These are phyloP conservation scores for Plectosphaerella sp. DNA, from an alignment of 2,329 filamentous ascomycete genomes.

Conservation along the genomic window DNA sequence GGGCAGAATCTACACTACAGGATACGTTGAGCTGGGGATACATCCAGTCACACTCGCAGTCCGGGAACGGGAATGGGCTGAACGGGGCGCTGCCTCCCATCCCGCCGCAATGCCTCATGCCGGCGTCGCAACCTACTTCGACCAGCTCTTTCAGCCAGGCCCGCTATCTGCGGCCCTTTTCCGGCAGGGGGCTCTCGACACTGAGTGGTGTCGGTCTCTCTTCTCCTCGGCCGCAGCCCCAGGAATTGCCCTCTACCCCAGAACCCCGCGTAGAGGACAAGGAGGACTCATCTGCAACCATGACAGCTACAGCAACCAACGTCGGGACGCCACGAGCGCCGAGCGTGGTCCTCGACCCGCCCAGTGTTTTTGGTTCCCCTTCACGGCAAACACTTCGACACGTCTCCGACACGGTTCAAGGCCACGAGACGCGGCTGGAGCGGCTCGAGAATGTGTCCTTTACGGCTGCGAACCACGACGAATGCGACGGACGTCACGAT, in stretches of 20 bases:
- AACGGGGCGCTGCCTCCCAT: conserved; percentile 35
- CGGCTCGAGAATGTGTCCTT: conserved; percentile 68
- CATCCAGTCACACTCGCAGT: conserved; percentile 35
- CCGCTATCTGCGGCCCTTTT: conserved; percentile 50
- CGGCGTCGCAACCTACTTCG: conserved; percentile 46
- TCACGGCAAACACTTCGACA: conserved; percentile 36
- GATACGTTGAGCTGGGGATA: conserved; percentile 52
- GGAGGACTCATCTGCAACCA: too few relatives aligned
- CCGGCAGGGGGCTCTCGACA: conserved; percentile 51
- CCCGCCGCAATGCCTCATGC: conserved; percentile 44
- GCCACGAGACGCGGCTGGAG: conserved; percentile 62
- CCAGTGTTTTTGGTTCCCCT: conserved; percentile 11
- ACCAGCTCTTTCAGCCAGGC: conserved; percentile 45
- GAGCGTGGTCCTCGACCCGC: too few relatives aligned
- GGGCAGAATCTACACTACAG: conserved; percentile 40
- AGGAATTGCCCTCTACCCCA: conserved; percentile 20
- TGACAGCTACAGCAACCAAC: too few relatives aligned
- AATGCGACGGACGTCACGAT: conserved; percentile 65
- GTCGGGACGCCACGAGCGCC: too few relatives aligned
- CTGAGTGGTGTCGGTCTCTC: conserved; percentile 34
- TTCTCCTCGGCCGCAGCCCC: conserved; percentile 24
- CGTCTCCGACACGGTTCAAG: conserved; percentile 48
- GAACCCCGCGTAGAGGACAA: neutral
- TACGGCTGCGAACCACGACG: conserved; percentile 60
- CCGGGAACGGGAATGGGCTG: conserved; percentile 15